Percentiles rank a stretch among this genome's conserved stretches.
phyloP scores from a whole-genome alignment of 2,329 filamentous ascomycete species.

The Periconia sp. region DNA sequence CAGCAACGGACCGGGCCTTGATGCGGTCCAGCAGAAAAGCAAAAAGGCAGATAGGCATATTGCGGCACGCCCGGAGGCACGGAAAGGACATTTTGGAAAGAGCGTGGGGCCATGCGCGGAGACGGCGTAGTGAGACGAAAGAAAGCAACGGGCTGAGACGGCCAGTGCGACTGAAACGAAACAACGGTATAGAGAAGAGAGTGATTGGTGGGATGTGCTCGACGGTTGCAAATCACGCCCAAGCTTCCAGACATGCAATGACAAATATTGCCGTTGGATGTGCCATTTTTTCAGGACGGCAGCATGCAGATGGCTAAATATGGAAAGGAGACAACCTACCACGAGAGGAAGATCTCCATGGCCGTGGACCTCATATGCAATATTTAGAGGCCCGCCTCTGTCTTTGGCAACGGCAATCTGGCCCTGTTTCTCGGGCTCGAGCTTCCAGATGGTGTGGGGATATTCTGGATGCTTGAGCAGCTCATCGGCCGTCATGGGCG shows the following conservation, averaged over 20 bases:
- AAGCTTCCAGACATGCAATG: conserved; percentile 18
- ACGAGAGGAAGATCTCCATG: conserved; percentile 73
- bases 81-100: too few relatives aligned
- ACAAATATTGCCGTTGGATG: conserved; percentile 24
- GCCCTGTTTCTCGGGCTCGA: conserved; percentile 69
- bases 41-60: too few relatives aligned
- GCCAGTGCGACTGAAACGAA: conserved; percentile 45
- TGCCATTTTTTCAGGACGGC: not conserved
- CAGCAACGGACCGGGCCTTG: too few relatives aligned
- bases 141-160: conserved; percentile 40
- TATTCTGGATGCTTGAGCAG: conserved; percentile 71
- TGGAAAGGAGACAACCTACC: conserved; percentile 60
- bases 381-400: conserved; percentile 76
- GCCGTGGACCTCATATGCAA: conserved; percentile 83
- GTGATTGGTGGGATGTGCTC: conserved; percentile 13
- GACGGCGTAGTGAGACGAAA: conserved; percentile 32
- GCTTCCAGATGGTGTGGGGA: conserved; percentile 69
- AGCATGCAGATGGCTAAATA: conserved; percentile 14
- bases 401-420: conserved; percentile 68
- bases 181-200: conserved; percentile 25
- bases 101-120: conserved; percentile 24
- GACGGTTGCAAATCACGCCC: conserved; percentile 9
- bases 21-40: too few relatives aligned
- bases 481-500: conserved; percentile 60
- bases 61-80: too few relatives aligned